phyloP scores from a whole-genome alignment of 2,329 filamentous ascomycete species.

The Trichoderma koningiopsis region DNA sequence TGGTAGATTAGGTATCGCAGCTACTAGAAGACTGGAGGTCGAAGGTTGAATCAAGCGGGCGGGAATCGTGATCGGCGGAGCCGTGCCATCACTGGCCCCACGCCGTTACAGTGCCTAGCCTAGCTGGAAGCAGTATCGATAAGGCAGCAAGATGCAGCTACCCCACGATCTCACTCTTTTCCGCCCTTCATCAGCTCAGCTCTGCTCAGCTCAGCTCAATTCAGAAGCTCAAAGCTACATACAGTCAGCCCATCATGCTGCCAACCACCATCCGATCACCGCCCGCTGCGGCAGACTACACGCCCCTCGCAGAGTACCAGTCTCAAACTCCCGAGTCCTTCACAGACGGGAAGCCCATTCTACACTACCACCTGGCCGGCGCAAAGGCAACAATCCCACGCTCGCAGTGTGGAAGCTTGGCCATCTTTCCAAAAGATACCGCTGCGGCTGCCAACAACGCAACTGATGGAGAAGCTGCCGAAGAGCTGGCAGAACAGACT shows the following conservation, averaged over 20 bases:
- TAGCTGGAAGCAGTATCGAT: constrained; percentile 22
- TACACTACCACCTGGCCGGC: constrained; percentile 63
- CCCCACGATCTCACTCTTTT: constrained; percentile 25
- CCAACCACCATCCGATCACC: constrained; percentile 59
- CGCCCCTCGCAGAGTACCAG: constrained; percentile 68
- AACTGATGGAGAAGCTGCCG: constrained; percentile 37
- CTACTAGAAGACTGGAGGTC: neutral
- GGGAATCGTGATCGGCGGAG: neutral
- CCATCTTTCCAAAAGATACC: constrained; percentile 52
- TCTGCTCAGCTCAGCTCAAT: neutral
- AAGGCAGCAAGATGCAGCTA: constrained; percentile 24
- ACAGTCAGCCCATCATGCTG: constrained; percentile 38
- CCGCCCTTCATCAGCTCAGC: neutral
- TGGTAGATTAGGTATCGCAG: neutral
- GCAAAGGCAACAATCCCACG: constrained; percentile 61
- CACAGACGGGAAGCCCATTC: constrained; percentile 69
- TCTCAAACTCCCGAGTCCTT: constrained; percentile 73
- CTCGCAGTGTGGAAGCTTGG: constrained; percentile 57
- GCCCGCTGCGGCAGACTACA: constrained; percentile 62
- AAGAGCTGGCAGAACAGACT: constrained; percentile 46
- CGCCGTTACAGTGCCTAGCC: neutral
- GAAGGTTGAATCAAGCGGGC: neutral
- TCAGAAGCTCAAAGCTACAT: neutral
- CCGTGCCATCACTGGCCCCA: constrained; percentile 24
- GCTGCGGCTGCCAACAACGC: constrained; percentile 36